Conservation (phyloP, 2,329 filamentous ascomycete species). For the Verticillium nubilum region DNA sequence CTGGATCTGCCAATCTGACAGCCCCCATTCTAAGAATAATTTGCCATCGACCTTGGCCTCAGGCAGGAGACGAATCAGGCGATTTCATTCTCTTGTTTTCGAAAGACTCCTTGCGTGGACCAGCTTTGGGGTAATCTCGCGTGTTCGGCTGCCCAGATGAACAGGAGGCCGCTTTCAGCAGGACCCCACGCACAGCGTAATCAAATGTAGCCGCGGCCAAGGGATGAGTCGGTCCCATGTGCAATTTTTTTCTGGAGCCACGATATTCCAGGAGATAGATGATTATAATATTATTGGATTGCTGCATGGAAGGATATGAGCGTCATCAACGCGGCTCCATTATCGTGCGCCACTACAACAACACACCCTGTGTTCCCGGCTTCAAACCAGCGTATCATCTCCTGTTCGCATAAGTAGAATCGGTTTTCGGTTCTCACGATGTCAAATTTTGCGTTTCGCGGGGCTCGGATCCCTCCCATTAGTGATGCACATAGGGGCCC, state of each 20-base stretch:
- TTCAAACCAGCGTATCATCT: not conserved
- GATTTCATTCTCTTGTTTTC: not conserved
- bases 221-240: not conserved
- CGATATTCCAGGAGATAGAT: not conserved
- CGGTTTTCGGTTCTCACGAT: not conserved
- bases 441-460: not conserved
- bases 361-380: not conserved
- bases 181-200: not conserved
- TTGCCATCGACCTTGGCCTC: not conserved
- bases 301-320: not conserved
- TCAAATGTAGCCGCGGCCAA: not conserved
- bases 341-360: not conserved
- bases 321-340: not conserved
- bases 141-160: not conserved
- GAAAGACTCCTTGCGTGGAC: not conserved
- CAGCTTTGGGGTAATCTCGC: not conserved
- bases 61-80: not conserved
- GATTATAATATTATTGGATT: not conserved
- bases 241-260: not conserved
- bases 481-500: not conserved
- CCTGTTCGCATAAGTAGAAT: not conserved
- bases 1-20: not conserved
- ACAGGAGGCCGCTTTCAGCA: not conserved
- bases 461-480: not conserved
- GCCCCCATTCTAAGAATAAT: constrained; percentile 1